A percentile compares a stretch with the other conserved stretches of the same genome.
phyloP scores from a whole-genome alignment of 257 asterid genomes.

The Gynochthodes officinalis region DNA sequence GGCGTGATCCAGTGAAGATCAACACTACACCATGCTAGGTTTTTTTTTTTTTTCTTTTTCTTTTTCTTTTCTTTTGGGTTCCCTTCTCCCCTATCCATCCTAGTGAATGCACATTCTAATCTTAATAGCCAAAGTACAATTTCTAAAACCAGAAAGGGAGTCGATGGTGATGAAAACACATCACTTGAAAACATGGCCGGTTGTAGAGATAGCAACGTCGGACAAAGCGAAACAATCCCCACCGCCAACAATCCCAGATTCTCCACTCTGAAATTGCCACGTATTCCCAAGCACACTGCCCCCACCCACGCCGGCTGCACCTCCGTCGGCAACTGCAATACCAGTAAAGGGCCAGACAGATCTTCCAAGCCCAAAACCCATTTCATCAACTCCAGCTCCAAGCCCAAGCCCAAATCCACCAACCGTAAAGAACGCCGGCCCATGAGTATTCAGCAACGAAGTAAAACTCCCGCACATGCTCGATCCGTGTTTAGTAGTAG shows the following conservation, averaged over 20 bases:
- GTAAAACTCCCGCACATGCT: constrained; percentile 61
- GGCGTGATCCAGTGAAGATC: not conserved
- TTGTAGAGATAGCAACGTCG: constrained; percentile 71
- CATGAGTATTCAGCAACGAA: constrained; percentile 59
- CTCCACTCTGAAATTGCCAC: constrained; percentile 76
- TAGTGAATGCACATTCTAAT: too few relatives aligned
- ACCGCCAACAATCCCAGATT: constrained; percentile 37
- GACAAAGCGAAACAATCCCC: constrained; percentile 59
- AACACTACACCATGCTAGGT: not conserved
- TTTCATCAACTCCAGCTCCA: constrained; percentile 48
- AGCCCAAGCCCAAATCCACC: constrained; percentile 65
- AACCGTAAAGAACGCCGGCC: constrained; percentile 51
- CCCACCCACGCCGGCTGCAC: constrained; percentile 22
- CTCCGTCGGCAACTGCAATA: constrained; percentile 36
- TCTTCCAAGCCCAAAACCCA: constrained; percentile 68
- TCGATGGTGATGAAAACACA: not conserved
- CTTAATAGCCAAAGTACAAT: not conserved
- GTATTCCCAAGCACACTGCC: constrained; percentile 29
- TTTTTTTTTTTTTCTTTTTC: not conserved
- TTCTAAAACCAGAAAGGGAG: not conserved
- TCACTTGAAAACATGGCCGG: constrained; percentile 50
- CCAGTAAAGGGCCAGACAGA: constrained; percentile 60
- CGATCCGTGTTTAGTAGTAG: constrained; percentile 24
- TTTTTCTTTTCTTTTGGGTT: too few relatives aligned
- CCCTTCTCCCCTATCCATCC: too few relatives aligned